These are phyloP conservation scores for Sarocladiaceae sp. DNA, from an alignment of 2,329 filamentous ascomycete genomes.

Conservation along the genomic window DNA sequence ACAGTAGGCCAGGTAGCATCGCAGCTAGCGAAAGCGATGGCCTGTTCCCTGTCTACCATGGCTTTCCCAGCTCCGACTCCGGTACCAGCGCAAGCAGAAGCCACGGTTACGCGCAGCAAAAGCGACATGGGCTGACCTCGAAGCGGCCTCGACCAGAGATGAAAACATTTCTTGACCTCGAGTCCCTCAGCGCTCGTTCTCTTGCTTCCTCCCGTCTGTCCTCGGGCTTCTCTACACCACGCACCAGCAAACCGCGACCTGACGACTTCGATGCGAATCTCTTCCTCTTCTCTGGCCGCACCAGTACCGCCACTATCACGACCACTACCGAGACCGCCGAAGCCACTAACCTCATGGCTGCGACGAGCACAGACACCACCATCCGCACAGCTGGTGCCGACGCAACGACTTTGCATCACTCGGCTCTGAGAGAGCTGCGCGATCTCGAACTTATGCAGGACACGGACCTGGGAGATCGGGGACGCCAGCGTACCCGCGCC, in stretches of 20 bases:
- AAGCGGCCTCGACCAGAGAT: constrained; percentile 11
- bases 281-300: constrained; percentile 12
- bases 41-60: constrained; percentile 3
- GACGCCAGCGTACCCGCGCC: constrained; percentile 13
- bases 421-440: constrained; percentile 7
- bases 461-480: constrained; percentile 1
- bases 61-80: background rate
- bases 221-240: background rate
- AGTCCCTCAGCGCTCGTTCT: constrained; percentile 8
- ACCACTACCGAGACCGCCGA: constrained; percentile 4
- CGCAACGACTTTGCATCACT: constrained; percentile 9
- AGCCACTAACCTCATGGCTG: constrained; percentile 9
- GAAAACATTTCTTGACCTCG: constrained; percentile 15
- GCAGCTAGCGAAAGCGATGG: constrained; percentile 1
- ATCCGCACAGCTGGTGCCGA: background rate
- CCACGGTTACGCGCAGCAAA: background rate
- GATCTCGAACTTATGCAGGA: constrained; percentile 5
- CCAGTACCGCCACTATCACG: constrained; percentile 11
- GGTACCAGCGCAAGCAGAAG: background rate
- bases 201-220: background rate
- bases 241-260: background rate
- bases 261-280: constrained; percentile 11
- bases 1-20: background rate
- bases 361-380: constrained; percentile 6
- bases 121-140: constrained; percentile 3